These are phyloP conservation scores for Aphanomyces stellatus DNA, from an alignment of 352 stramenopile genomes.

Conservation along the genomic window DNA sequence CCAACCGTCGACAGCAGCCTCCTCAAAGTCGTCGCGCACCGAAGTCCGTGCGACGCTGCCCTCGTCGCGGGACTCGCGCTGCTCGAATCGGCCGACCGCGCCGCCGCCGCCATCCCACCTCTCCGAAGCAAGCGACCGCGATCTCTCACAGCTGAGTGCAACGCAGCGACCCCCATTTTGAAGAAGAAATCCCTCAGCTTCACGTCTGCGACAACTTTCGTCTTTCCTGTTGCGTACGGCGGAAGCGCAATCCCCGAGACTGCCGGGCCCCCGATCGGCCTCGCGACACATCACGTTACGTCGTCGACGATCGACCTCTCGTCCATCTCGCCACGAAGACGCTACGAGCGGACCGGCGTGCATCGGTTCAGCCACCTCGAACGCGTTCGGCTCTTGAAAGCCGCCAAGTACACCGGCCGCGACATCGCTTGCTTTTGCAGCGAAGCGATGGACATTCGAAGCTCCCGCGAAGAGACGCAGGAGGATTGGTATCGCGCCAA, in stretches of 20 bases:
- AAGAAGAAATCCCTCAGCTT: slow-evolving; percentile 12
- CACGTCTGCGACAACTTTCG: not conserved
- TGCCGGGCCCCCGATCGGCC: not conserved
- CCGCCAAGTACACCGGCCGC: slow-evolving; percentile 4
- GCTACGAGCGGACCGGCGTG: not conserved
- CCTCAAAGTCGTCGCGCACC: too few relatives aligned
- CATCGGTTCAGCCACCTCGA: slow-evolving; percentile 7
- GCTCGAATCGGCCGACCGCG: too few relatives aligned
- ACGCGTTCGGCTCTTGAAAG: slow-evolving; percentile 1
- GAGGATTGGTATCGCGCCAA: slow-evolving; percentile 1
- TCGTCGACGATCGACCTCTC: not conserved
- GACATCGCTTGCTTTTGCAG: slow-evolving; percentile 11
- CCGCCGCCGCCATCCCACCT: not conserved
- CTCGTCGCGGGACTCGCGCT: too few relatives aligned
- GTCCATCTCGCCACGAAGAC: not conserved
- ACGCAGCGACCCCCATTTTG: not conserved
- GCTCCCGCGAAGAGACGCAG: slow-evolving; percentile 1
- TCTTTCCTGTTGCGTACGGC: slow-evolving; percentile 5
- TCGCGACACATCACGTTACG: not conserved
- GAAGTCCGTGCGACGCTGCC: too few relatives aligned
- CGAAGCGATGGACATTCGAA: slow-evolving; percentile 7
- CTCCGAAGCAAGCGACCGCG: not conserved
- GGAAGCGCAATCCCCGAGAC: not conserved
- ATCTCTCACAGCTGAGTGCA: not conserved
- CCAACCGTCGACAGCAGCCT: too few relatives aligned